Base-by-base conservation (phyloP, 1,139 yeast genomes). In the Candida smagusa region DNA sequence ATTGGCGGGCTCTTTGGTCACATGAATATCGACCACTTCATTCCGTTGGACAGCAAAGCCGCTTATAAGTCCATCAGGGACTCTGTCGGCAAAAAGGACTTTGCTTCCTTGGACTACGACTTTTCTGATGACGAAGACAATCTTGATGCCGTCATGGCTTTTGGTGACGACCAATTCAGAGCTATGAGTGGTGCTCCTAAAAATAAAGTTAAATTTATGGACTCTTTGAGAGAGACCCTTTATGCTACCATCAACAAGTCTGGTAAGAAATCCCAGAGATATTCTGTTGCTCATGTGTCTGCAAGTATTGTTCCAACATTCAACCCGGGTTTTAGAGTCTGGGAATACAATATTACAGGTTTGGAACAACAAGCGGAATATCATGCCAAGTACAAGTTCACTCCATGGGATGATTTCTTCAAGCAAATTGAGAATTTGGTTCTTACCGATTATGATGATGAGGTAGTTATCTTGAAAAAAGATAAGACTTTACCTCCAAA, bases 1-100 rank as follows among this genome's bases (percentile, higher is more conserved):
- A 69, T 87, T 45, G 95, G 96, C 22, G 89, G 92, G 9, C 62
- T 87, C 23, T 87, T 75, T 56, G 96, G 96, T 0, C 96, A 87
- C 54, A 87, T 87, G 95, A 87, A 87, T 58, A 65, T 86, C 42
- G 95, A 87, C 55, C 95, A 87, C 61, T 86, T 85, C 53, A 71
- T 84, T 34, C 87, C 95, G 0, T 68, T 83, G 47, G 94, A 86
- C 61, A 74, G 88, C 1, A 73, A 73, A 30, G 74, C 77, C 44
- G 86, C 92, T 1, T 81, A 84, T 63, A 68, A 71, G 41, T 74
- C 82, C 2, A 65, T 76, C 28, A 42, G 41, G 30, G 38, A 45
- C 22, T 34, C 42, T 2, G 30, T 42, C 23, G 44, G 44, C 13
- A 23, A 34, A 9, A 16, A 33, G 13, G 43, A 32, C 11, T 33